Evolutionary conservation across 345 rosid genomes (phyloP).

Genomic region (Populus nigra): DNA sequence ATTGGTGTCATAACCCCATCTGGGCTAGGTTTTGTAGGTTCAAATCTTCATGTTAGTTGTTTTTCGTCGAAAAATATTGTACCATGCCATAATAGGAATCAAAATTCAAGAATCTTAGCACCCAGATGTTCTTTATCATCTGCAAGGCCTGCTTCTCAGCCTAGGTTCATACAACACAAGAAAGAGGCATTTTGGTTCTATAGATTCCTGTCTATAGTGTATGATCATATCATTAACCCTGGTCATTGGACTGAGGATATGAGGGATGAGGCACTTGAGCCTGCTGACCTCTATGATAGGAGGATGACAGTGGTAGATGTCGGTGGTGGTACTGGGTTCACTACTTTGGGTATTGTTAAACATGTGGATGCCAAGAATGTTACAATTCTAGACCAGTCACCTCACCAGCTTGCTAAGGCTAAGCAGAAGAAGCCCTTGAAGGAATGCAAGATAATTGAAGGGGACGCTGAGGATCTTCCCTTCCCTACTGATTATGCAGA

Average conservation of each 20-base stretch:
- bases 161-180: conserved; percentile 41
- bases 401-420: conserved; percentile 43
- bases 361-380: conserved; percentile 44
- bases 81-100: not conserved
- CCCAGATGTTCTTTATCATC: conserved; percentile 28
- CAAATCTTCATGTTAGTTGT: conserved; percentile 10
- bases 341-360: conserved; percentile 44
- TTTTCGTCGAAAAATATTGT: conserved; percentile 14
- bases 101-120: conserved; percentile 8
- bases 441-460: conserved; percentile 38
- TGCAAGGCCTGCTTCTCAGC: conserved; percentile 40
- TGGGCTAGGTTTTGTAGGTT: conserved; percentile 17
- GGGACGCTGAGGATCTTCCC: conserved; percentile 40
- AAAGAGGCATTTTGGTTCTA: conserved; percentile 44
- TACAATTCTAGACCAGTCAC: conserved; percentile 42
- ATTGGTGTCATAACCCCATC: conserved; percentile 9
- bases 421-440: conserved; percentile 41
- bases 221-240: conserved; percentile 40
- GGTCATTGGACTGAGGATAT: conserved; percentile 44
- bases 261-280: conserved; percentile 39
- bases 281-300: conserved; percentile 33
- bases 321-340: conserved; percentile 47
- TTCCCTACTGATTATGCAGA: conserved; percentile 38
- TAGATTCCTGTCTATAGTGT: conserved; percentile 35
- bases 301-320: conserved; percentile 37